Conservation (phyloP, 2,329 filamentous ascomycete species). For the Fusarium heterosporum region DNA sequence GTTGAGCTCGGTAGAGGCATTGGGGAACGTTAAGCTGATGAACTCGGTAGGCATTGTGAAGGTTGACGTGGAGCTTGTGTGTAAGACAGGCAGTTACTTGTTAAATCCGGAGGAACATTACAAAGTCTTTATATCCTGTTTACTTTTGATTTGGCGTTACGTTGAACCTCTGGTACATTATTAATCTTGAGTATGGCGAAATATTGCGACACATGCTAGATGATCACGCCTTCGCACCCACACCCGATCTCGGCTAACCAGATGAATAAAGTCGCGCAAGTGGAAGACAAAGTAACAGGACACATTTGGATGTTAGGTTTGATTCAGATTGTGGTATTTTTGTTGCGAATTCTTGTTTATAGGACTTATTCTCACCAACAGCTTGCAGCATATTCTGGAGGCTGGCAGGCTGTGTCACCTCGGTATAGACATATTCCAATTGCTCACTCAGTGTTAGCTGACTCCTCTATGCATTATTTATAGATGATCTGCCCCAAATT, state of each 20-base stretch:
- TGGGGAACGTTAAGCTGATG: slow-evolving; percentile 69
- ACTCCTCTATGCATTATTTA: no score
- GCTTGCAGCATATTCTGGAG: background rate
- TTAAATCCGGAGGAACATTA: background rate
- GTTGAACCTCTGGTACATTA: slow-evolving; percentile 29
- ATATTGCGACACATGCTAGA: slow-evolving; percentile 44
- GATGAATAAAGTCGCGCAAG: background rate
- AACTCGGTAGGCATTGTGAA: slow-evolving; percentile 61
- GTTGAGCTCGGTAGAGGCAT: slow-evolving; percentile 66
- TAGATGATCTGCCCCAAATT: background rate
- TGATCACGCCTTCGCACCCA: slow-evolving; percentile 44
- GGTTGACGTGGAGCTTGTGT: background rate
- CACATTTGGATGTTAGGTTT: accelerated
- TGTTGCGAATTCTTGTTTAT: background rate
- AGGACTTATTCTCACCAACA: background rate
- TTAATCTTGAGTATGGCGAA: slow-evolving; percentile 45
- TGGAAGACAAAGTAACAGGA: background rate
- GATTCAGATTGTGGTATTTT: no score
- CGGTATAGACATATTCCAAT: background rate
- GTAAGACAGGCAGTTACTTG: background rate
- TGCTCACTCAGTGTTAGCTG: no score
- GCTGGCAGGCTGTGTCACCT: background rate
- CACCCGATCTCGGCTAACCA: slow-evolving; percentile 41
- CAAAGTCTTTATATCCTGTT: background rate
- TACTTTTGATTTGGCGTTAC: background rate